Conservation (phyloP, 2,329 filamentous ascomycete genomes). For the Fusarium tjaetaba region DNA sequence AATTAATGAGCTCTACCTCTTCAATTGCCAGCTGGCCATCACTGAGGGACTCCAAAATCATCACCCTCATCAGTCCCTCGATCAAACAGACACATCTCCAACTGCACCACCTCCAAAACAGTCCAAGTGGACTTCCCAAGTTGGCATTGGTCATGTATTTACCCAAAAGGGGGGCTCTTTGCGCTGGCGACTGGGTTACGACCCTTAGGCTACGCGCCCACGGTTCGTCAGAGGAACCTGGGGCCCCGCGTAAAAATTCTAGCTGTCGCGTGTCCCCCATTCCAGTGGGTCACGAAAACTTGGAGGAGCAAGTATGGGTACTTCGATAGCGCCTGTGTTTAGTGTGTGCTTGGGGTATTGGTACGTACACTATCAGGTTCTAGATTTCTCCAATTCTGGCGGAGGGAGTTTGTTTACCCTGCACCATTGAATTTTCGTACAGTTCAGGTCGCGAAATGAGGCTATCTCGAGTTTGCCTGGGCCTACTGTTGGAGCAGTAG, state of each 20-base stretch:
- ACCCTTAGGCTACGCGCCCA: background rate
- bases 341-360: background rate
- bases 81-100: slow-evolving; percentile 5
- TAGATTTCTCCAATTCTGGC: background rate
- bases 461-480: background rate
- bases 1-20: too few relatives aligned
- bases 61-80: background rate
- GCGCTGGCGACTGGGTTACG: background rate
- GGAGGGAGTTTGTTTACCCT: background rate
- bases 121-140: slow-evolving; percentile 2
- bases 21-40: background rate
- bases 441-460: accelerated
- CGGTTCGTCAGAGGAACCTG: slow-evolving; percentile 9
- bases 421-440: background rate
- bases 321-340: background rate
- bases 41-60: background rate
- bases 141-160: slow-evolving; percentile 10
- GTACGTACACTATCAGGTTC: background rate
- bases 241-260: slow-evolving; percentile 25
- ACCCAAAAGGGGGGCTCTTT: slow-evolving; percentile 6
- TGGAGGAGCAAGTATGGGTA: background rate
- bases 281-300: slow-evolving; percentile 14
- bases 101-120: background rate
- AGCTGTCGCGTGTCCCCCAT: slow-evolving; percentile 14
- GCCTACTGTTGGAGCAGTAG: accelerated